A percentile compares a stretch with the other conserved stretches of the same genome.
These are phyloP conservation scores for Leccinum huronense DNA, from an alignment of 1,284 basidiomycete species.

Conservation along the genomic window DNA sequence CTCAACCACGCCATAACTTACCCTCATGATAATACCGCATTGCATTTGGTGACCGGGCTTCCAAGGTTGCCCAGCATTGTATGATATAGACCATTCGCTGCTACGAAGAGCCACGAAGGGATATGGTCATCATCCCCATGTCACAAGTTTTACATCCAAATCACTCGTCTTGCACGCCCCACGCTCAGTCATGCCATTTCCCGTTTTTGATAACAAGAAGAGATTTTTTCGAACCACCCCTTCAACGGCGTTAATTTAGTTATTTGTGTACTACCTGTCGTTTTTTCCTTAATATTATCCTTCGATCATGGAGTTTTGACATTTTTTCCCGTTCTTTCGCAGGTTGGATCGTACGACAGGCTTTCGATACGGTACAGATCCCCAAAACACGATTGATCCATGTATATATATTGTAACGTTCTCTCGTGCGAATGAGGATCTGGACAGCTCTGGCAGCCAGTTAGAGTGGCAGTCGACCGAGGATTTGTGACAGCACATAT, in stretches of 20 bases:
- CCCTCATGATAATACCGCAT: not conserved
- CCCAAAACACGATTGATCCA: not conserved
- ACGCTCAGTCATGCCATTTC: not conserved
- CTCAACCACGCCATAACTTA: not conserved
- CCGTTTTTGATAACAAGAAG: not conserved
- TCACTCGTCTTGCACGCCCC: not conserved
- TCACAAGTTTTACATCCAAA: not conserved
- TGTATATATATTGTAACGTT: not conserved
- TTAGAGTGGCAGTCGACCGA: not conserved
- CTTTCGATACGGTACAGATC: not conserved
- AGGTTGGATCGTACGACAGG: not conserved
- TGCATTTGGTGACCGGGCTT: not conserved
- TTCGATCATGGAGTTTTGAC: not conserved
- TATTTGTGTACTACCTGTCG: not conserved
- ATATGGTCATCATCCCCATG: slow-evolving; percentile 2
- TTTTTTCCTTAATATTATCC: not conserved
- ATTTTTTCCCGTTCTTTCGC: not conserved
- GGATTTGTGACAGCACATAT: not conserved
- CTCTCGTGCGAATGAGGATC: not conserved
- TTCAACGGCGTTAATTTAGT: slow-evolving; percentile 12
- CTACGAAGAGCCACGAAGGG: slow-evolving; percentile 13
- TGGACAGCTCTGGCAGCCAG: not conserved
- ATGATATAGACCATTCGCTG: slow-evolving; percentile 2
- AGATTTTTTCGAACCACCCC: not conserved
- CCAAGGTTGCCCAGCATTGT: slow-evolving; percentile 1